phyloP scores from a whole-genome alignment of 129 eudicot genomes.

The Kitagawia praeruptora region DNA sequence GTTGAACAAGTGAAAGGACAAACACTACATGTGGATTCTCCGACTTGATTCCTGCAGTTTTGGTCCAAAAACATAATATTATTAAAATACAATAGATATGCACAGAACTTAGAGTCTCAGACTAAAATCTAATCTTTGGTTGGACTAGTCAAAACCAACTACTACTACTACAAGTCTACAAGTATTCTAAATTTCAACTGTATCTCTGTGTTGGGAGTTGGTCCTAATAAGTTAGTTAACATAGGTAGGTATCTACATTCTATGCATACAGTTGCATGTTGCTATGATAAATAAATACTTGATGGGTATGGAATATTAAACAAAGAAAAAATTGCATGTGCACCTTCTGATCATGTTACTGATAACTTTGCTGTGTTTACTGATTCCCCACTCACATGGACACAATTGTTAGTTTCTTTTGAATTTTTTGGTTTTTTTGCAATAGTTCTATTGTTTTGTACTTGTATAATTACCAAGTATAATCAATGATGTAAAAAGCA shows the following conservation, averaged over 20 bases:
- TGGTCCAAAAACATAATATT: neutral
- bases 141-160: conserved; percentile 13
- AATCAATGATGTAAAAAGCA: no score
- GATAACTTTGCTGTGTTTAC: neutral
- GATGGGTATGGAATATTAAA: neutral
- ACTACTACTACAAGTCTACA: no score
- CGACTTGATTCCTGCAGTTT: conserved; percentile 5
- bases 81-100: neutral
- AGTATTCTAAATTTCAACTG: neutral
- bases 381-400: conserved; percentile 5
- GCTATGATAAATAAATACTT: neutral
- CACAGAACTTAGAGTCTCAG: conserved; percentile 5
- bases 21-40: conserved; percentile 2
- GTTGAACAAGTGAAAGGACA: neutral
- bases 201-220: conserved; percentile 14
- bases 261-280: neutral
- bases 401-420: neutral
- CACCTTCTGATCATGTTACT: neutral
- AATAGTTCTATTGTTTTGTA: no score
- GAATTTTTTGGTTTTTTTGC: no score
- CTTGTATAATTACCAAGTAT: no score
- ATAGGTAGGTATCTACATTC: neutral
- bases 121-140: neutral
- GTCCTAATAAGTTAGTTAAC: neutral
- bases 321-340: neutral